A percentile compares a stretch with the other conserved stretches of the same genome.
Conservation (phyloP, 164 flowering plant species). For the Cinnamomum chago region DNA sequence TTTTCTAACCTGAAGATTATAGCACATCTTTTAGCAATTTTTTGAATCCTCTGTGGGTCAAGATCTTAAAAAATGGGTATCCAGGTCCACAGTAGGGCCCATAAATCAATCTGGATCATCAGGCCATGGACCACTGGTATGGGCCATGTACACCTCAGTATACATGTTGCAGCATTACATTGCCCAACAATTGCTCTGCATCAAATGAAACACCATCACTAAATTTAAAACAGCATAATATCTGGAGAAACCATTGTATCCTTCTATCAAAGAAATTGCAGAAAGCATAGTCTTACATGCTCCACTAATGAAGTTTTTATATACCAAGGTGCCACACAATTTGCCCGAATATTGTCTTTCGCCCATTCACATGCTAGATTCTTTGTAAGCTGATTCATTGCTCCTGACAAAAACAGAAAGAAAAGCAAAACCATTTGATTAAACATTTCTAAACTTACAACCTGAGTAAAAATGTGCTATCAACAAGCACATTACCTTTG, state of each 20-base stretch:
- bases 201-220: background rate
- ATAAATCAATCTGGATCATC: background rate
- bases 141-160: no score
- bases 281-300: constrained; percentile 29
- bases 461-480: background rate
- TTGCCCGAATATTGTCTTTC: constrained; percentile 67
- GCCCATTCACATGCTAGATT: constrained; percentile 90
- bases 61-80: background rate
- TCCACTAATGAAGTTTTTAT: constrained; percentile 59
- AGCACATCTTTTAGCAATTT: background rate
- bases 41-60: background rate
- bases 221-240: no score
- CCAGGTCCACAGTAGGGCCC: no score
- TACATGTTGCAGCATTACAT: no score
- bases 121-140: no score
- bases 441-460: background rate
- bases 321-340: constrained; percentile 69
- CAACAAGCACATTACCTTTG: constrained; percentile 30
- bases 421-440: background rate
- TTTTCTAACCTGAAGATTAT: background rate
- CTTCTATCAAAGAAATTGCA: no score
- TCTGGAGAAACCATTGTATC: background rate
- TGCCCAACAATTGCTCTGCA: background rate
- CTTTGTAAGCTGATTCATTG: constrained; percentile 68
- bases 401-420: constrained; percentile 33